Base-by-base conservation (phyloP, 2,329 filamentous ascomycete genomes). In the Lomentospora prolificans region DNA sequence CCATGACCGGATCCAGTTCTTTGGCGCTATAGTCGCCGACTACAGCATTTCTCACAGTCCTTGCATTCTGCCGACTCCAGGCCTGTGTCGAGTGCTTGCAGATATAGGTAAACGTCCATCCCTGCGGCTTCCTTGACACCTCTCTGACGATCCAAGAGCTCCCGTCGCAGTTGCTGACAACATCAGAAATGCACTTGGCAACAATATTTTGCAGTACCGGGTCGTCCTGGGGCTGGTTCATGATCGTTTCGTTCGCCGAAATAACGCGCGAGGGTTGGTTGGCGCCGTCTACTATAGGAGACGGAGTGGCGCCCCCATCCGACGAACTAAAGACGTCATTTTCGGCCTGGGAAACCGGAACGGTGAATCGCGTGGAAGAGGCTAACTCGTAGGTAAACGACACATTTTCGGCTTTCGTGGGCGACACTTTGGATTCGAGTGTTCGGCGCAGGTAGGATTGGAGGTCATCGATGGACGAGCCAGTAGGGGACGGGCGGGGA, bases 101-200 rank as follows among this genome's bases (percentile, higher is more conserved):
- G 17, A 73, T 65, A 59, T 79, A 82, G 3, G 70, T 73, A 55
- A 82, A 75, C 1, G 69, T 70, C 79, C 79, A 82, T 4, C 79
- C 78, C 48, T 78, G 72, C 0, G 71, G 59, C 6, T 64, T 69
- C 12, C 73, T 68, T 24, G 73, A 72, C 19, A 77, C 69, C 17
- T 75, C 68, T 19, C 74, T 69, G 27, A 76, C 64, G 2, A 61
- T 63, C 80, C 80, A 83, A 0, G 64, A 65, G 59, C 78, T 78
- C 12, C 67, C 68, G 58, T 83, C 79, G 3, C 72, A 68, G 6
- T 65, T 64, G 24, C 73, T 67, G 12, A 82, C 60, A 2, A 68
- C 66, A 9, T 62, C 63, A 30, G 75, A 66, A 58, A 84, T 75
- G 53, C 76, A 70, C 60, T 74, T 75, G 7, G 77, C 72, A 28